phyloP scores from a whole-genome alignment of 495 filamentous ascomycete species.

The Sabuloglossum arenarium region DNA sequence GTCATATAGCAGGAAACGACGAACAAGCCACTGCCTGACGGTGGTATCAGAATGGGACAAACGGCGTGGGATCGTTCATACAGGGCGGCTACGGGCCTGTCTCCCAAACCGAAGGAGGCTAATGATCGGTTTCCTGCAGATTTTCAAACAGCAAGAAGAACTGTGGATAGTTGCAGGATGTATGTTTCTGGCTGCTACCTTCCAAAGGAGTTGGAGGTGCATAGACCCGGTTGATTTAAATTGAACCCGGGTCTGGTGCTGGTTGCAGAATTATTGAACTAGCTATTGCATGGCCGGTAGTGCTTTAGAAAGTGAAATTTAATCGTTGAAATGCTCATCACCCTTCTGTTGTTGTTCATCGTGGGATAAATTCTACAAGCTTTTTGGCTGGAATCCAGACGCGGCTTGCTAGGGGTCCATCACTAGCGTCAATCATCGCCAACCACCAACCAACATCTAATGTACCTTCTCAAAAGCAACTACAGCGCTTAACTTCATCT shows the following conservation, averaged over 20 bases:
- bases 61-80: neutral
- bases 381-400: neutral
- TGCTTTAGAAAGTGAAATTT: no score
- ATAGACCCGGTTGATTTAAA: neutral
- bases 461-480: neutral
- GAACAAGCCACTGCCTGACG: neutral
- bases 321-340: no score
- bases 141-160: neutral
- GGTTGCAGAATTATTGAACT: neutral
- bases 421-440: slow-evolving; percentile 1
- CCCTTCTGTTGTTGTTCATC: no score
- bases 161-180: neutral
- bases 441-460: no score
- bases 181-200: neutral
- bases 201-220: neutral
- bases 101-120: neutral
- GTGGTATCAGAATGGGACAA: neutral
- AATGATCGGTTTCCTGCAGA: neutral
- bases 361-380: neutral
- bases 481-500: neutral
- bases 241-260: neutral
- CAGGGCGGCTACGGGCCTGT: neutral
- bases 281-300: neutral
- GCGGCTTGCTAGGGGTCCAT: neutral
- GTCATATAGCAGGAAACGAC: neutral